Evolutionary conservation across 805 yeast genomes (phyloP), one percentile per base, ranked within the genome.

Genomic region (Ogataea saltuana): DNA sequence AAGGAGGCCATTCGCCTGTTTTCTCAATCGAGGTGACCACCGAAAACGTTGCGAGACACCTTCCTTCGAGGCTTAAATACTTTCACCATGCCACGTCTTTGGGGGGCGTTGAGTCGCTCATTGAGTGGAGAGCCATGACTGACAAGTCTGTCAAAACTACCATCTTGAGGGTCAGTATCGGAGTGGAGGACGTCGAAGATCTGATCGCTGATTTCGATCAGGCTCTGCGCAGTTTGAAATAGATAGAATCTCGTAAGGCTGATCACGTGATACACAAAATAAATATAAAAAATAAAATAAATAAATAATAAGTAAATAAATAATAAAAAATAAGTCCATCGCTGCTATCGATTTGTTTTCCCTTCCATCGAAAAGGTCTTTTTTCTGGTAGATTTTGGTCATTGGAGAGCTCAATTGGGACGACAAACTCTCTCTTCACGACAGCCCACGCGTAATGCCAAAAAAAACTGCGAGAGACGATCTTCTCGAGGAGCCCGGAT

Each of bases 1-100:
- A 77, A 3, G 81, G 80, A 16, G 85, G 86, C 0, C 74, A 67
- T 44, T 67, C 82, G 2, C 96, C 97, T 1, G 87, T 86, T 0
- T 89, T 90, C 54, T 71, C 93, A 0, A 74, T 90, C 33, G 75
- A 70, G 20, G 67, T 86, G 22, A 53, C 60, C 6, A 56, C 69
- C 9, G 74, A 68, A 36, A 78, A 76, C 6, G 64, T 70, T 27
- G 96, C 96, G 0, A 76, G 72, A 50, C 42, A 54, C 8, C 68
- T 90, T 12, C 95, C 96, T 6, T 69, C 82, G 3, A 75, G 70
- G 46, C 68, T 88, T 46, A 75, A 78, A 52, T 77, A 76, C 50
- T 88, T 89, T 69, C 84, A 83, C 53, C 98, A 90, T 65, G 96
- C 97, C 4, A 89, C 97, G 0, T 88, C 96, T 2, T 70, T 91